Conservation (phyloP, 331 rosid genomes). For the Acacia concinna region DNA sequence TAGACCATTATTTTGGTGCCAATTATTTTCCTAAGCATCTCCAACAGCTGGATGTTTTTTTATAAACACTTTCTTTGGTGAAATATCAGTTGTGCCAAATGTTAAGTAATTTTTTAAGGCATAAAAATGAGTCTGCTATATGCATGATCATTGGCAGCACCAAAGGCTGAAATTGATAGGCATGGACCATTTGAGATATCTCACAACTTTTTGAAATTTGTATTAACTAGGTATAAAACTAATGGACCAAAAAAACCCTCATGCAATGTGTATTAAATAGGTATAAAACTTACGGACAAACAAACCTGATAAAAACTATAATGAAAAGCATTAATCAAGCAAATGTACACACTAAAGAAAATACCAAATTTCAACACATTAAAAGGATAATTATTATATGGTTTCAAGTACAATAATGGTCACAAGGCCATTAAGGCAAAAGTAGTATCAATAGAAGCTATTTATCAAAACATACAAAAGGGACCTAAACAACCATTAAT, state of each 20-base stretch:
- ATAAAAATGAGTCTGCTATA: conserved; percentile 11
- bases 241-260: too few relatives aligned
- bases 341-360: too few relatives aligned
- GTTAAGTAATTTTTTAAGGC: background rate
- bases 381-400: background rate
- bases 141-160: background rate
- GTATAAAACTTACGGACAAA: too few relatives aligned
- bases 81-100: background rate
- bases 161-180: conserved; percentile 9
- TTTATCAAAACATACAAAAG: too few relatives aligned
- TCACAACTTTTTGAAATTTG: background rate
- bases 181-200: background rate
- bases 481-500: too few relatives aligned
- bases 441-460: too few relatives aligned
- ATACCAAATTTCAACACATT: too few relatives aligned
- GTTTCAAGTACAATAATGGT: background rate
- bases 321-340: too few relatives aligned
- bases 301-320: too few relatives aligned
- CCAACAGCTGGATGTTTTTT: background rate
- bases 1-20: background rate
- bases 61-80: background rate
- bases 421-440: too few relatives aligned
- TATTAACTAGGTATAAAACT: too few relatives aligned
- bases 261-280: too few relatives aligned
- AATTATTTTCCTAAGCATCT: background rate